Evolutionary conservation across 805 yeast genomes (phyloP).

Genomic region (Suhomyces sp.): DNA sequence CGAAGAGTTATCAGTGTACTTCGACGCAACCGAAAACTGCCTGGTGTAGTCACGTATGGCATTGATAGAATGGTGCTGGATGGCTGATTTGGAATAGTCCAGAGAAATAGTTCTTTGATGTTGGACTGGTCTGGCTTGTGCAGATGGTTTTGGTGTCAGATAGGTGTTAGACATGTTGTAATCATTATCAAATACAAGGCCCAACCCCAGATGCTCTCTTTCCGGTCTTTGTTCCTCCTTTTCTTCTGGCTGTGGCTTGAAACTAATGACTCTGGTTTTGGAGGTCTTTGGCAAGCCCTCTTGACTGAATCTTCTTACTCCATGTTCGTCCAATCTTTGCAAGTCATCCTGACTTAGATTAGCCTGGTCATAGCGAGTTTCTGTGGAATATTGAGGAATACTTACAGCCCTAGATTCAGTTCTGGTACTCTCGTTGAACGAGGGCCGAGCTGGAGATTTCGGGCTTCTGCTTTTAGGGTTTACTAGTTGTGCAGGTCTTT

Average conservation of each 20-base stretch:
- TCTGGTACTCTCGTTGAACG: background rate
- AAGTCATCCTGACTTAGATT: background rate
- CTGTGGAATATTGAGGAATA: conserved; percentile 1
- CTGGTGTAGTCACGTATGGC: background rate
- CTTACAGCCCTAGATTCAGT: background rate
- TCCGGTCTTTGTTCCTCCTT: background rate
- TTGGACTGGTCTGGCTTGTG: background rate
- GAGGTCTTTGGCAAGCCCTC: background rate
- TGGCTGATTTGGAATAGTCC: background rate
- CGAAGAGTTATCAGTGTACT: background rate
- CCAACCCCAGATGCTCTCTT: background rate
- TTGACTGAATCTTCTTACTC: background rate
- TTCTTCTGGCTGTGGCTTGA: background rate
- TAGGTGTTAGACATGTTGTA: background rate
- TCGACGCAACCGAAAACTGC: background rate
- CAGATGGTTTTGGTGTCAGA: background rate
- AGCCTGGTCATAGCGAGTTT: background rate
- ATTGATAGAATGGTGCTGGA: background rate
- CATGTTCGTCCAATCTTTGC: background rate
- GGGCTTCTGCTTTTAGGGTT: background rate
- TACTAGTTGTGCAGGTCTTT: background rate
- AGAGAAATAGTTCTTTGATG: background rate
- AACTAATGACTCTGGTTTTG: background rate
- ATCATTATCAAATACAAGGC: background rate
- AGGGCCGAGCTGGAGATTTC: background rate